Percentiles rank a stretch among this genome's conserved stretches.
Evolutionary conservation across 805 yeast species (phyloP).

Genomic region (Cyberlindnera petersonii): DNA sequence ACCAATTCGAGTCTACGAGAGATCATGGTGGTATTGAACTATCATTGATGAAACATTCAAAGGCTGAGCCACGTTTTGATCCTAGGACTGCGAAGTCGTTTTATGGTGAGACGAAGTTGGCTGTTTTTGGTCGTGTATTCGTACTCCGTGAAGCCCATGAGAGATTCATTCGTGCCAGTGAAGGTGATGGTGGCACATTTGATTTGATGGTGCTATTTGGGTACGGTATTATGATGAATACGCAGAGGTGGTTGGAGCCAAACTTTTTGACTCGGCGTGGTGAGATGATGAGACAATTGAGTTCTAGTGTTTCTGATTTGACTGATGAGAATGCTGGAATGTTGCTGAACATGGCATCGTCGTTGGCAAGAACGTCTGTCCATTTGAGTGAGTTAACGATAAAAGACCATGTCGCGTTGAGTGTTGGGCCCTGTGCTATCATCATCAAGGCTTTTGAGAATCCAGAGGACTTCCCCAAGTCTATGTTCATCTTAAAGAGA

Average conservation of each 20-base stretch:
- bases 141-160: slow-evolving; percentile 8
- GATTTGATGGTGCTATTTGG: slow-evolving; percentile 15
- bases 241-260: slow-evolving; percentile 4
- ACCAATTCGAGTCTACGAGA: neutral
- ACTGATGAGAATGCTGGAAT: slow-evolving; percentile 17
- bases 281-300: slow-evolving; percentile 10
- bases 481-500: slow-evolving; percentile 9
- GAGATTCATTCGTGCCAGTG: slow-evolving; percentile 1
- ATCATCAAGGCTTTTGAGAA: slow-evolving; percentile 14
- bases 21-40: neutral
- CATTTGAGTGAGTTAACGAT: slow-evolving; percentile 7
- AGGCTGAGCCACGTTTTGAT: slow-evolving; percentile 12
- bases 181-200: slow-evolving; percentile 5
- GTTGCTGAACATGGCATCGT: slow-evolving; percentile 10
- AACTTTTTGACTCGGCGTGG: slow-evolving; percentile 20
- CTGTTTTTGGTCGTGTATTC: slow-evolving; percentile 16
- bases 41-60: slow-evolving; percentile 14
- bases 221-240: slow-evolving; percentile 13
- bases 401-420: slow-evolving; percentile 19
- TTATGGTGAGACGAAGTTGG: slow-evolving; percentile 19
- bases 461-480: slow-evolving; percentile 16
- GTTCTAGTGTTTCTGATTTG: slow-evolving; percentile 7
- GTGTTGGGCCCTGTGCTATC: slow-evolving; percentile 22
- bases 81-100: slow-evolving; percentile 13
- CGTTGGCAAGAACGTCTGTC: slow-evolving; percentile 13